A percentile compares a stretch with the other conserved stretches of the same genome.
phyloP scores from a whole-genome alignment of 345 rosid genomes.

The Linum tenue region DNA sequence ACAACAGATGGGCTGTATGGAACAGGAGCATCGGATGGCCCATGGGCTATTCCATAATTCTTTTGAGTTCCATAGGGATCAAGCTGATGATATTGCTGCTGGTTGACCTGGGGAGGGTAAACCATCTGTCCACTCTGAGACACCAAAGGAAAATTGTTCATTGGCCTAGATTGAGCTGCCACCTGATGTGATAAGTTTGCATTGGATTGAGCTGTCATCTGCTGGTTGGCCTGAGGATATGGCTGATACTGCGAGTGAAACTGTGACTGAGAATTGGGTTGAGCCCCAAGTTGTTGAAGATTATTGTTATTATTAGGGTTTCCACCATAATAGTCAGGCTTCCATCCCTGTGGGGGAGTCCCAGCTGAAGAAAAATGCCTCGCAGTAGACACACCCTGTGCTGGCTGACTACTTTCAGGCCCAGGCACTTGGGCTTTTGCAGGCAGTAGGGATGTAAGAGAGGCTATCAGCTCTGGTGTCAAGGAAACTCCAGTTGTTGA shows the following conservation, averaged over 20 bases:
- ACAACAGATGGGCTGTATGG: slow-evolving; percentile 32
- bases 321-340: slow-evolving; percentile 37
- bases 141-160: slow-evolving; percentile 25
- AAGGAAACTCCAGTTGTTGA: slow-evolving; percentile 58
- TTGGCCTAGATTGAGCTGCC: slow-evolving; percentile 29
- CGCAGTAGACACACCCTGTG: slow-evolving; percentile 29
- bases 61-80: slow-evolving; percentile 35
- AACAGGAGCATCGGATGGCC: slow-evolving; percentile 27
- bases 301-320: slow-evolving; percentile 14
- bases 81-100: slow-evolving; percentile 35
- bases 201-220: slow-evolving; percentile 31
- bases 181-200: slow-evolving; percentile 42
- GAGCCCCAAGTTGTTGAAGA: slow-evolving; percentile 36
- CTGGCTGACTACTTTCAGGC: slow-evolving; percentile 37
- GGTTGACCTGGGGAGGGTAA: slow-evolving; percentile 43
- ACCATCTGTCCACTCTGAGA: slow-evolving; percentile 50
- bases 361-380: slow-evolving; percentile 34
- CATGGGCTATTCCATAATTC: slow-evolving; percentile 39
- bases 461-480: slow-evolving; percentile 79
- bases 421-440: slow-evolving; percentile 35
- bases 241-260: slow-evolving; percentile 34
- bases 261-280: slow-evolving; percentile 36
- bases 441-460: slow-evolving; percentile 63
- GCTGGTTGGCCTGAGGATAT: slow-evolving; percentile 33
- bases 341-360: slow-evolving; percentile 42